Evolutionary conservation across 768 basidiomycete genomes (phyloP), one percentile per base, ranked within the genome.

Genomic region (Podaxis carcinomalis): DNA sequence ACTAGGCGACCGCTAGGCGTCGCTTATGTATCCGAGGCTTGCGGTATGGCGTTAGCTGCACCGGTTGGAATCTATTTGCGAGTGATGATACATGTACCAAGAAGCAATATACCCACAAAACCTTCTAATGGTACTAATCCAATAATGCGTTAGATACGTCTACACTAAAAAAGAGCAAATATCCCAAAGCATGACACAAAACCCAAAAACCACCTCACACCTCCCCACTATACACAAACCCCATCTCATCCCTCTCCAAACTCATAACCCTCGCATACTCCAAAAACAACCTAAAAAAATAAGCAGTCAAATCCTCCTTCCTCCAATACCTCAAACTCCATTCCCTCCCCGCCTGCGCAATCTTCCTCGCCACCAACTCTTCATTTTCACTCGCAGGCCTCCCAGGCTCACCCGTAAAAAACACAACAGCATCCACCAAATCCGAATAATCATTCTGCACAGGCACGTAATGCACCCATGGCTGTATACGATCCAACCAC

Each of bases 381-480:
- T 91, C 88, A 62, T 90, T 87, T 0, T 75, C 83, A 6, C 79
- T 79, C 35, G 2, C 23, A 1, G 2, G 23, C 2, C 23, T 23
- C 9, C 28, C 28, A 32, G 28, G 10, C 19, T 77, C 72, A 11
- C 83, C 80, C 19, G 78, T 67, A 74, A 92, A 92, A 76, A 93
- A 93, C 1, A 85, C 72, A 51, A 90, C 77, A 2, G 84, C 76
- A 64, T 92, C 91, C 69, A 88, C 81, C 2, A 93, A 70, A 69
- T 92, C 89, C 0, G 81, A 78, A 13, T 87, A 79, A 62, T 88
- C 86, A 0, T 87, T 62, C 63, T 86, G 82, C 2, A 90, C 75
- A 0, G 89, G 89, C 0, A 90, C 78, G 67, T 90, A 92, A 69
- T 90, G 89, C 5, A 88, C 80, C 87, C 87, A 89, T 0, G 86